phyloP scores from a whole-genome alignment of 1,284 basidiomycete species.

The Leccinum huronense region DNA sequence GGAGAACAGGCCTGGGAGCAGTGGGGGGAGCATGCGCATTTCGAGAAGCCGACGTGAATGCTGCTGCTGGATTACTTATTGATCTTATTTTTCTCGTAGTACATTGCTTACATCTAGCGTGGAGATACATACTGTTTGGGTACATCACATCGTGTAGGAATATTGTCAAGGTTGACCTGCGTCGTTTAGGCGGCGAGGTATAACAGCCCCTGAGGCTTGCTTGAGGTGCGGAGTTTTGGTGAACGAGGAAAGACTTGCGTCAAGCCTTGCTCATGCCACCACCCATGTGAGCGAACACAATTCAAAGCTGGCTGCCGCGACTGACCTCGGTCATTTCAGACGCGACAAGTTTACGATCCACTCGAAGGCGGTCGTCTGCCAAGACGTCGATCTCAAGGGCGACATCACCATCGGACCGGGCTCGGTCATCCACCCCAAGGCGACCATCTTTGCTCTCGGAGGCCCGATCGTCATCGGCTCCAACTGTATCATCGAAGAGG shows the following conservation, averaged over 20 bases:
- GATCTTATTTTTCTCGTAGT: constrained; percentile 19
- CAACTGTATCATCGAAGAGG: constrained; percentile 91
- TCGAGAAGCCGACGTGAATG: constrained; percentile 34
- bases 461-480: constrained; percentile 87
- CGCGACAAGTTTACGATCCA: constrained; percentile 78
- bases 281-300: constrained; percentile 27
- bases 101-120: constrained; percentile 14
- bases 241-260: neutral
- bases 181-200: neutral
- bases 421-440: constrained; percentile 93
- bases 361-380: constrained; percentile 80
- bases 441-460: constrained; percentile 83
- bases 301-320: neutral
- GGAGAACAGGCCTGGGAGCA: constrained; percentile 33
- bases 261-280: neutral
- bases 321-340: constrained; percentile 37
- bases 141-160: constrained; percentile 11
- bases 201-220: neutral
- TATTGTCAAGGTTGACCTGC: neutral
- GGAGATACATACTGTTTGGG: constrained; percentile 19
- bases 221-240: neutral
- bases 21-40: constrained; percentile 32
- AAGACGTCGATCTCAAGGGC: constrained; percentile 87
- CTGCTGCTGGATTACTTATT: constrained; percentile 15
- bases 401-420: constrained; percentile 88